Evolutionary conservation across 176 grass and related monocot genomes (phyloP).

Genomic region (Aechmea fasciata): DNA sequence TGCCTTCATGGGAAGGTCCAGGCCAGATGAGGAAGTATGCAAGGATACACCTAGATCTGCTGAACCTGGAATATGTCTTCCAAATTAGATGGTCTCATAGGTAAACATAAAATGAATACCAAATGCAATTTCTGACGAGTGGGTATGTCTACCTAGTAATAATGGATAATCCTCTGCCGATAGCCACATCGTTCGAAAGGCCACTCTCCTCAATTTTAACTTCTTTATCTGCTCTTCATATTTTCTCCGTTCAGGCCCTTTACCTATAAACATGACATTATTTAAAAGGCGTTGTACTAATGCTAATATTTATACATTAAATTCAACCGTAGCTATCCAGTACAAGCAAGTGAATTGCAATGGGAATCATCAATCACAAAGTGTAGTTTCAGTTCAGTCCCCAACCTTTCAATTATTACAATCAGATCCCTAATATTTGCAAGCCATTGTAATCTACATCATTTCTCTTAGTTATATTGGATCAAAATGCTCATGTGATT

Average conservation of each 20-base stretch:
- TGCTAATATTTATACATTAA: no score
- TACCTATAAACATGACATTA: slow-evolving; percentile 39
- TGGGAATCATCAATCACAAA: no score
- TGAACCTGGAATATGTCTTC: slow-evolving; percentile 41
- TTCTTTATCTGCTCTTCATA: slow-evolving; percentile 91
- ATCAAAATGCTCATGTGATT: no score
- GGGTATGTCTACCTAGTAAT: slow-evolving; percentile 54
- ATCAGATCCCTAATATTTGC: no score
- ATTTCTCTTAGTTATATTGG: no score
- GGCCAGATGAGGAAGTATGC: slow-evolving; percentile 89
- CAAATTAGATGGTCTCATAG: slow-evolving; percentile 18
- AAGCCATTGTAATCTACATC: no score
- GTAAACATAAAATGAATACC: neutral
- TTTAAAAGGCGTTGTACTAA: no score
- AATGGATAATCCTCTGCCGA: slow-evolving; percentile 93
- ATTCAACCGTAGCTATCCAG: no score
- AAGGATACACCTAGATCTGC: slow-evolving; percentile 86
- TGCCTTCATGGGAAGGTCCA: slow-evolving; percentile 97
- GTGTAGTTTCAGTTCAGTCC: no score
- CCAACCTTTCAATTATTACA: no score
- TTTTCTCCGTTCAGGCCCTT: slow-evolving; percentile 88
- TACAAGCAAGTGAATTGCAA: no score
- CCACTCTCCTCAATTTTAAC: slow-evolving; percentile 74
- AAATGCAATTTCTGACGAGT: slow-evolving; percentile 14
- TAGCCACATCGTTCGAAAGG: slow-evolving; percentile 94